Evolutionary conservation across 352 stramenopile genomes (phyloP).

Genomic region (Thalassiosira pacifica): DNA sequence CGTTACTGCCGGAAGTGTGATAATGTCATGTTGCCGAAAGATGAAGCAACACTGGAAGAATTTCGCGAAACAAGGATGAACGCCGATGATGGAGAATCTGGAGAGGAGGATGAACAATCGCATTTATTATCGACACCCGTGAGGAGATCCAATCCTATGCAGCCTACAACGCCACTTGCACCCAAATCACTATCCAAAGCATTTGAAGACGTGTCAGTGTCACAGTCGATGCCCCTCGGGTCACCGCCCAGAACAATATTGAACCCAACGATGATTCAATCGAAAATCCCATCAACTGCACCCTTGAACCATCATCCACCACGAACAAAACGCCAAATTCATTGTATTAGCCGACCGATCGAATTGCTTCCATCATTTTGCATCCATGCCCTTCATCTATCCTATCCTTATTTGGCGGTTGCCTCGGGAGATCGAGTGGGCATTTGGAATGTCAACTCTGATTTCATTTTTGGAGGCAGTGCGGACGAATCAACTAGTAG

Average conservation of each 20-base stretch:
- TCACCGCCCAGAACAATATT: not conserved
- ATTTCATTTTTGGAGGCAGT: no score
- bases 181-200: conserved; percentile 7
- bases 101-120: not conserved
- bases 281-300: not conserved
- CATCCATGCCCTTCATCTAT: conserved; percentile 3
- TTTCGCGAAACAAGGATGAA: not conserved
- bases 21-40: not conserved
- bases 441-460: not conserved
- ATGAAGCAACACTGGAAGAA: not conserved
- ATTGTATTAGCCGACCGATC: not conserved
- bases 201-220: not conserved
- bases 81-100: not conserved
- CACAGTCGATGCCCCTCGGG: not conserved
- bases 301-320: not conserved
- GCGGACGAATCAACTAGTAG: not conserved
- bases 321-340: not conserved
- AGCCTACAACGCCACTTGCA: not conserved
- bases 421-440: not conserved
- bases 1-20: not conserved
- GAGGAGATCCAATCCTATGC: not conserved
- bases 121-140: not conserved
- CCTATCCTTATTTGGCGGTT: not conserved
- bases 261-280: not conserved
- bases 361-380: not conserved